These are phyloP conservation scores for Rhexocercosporidium sp. DNA, from an alignment of 2,329 filamentous ascomycete genomes.

Conservation along the genomic window DNA sequence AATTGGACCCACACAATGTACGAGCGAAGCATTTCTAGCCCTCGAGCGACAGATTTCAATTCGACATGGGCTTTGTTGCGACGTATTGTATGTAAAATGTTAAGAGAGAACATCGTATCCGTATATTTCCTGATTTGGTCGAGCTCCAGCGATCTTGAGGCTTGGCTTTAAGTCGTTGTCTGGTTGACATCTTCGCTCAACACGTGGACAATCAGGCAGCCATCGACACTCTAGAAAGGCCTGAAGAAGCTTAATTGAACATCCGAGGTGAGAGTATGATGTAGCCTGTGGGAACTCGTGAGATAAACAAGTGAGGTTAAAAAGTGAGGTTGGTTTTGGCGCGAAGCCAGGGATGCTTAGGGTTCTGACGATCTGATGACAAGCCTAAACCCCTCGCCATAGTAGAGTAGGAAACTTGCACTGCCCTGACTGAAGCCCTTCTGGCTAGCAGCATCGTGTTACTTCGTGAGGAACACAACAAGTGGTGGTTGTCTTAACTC, in stretches of 20 bases:
- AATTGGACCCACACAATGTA: too few relatives aligned
- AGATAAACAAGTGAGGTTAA: background rate
- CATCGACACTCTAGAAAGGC: background rate
- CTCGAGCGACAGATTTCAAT: too few relatives aligned
- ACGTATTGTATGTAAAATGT: too few relatives aligned
- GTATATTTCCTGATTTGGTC: slow-evolving; percentile 1
- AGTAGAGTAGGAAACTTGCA: background rate
- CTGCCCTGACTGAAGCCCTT: background rate
- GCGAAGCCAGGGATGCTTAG: background rate
- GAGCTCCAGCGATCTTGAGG: background rate
- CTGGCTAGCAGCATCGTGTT: background rate
- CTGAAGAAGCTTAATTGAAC: background rate
- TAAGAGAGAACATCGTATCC: background rate
- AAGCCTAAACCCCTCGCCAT: background rate
- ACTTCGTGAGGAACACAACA: too few relatives aligned
- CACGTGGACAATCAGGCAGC: slow-evolving; percentile 1
- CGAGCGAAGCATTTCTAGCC: too few relatives aligned
- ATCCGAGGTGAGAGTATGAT: background rate
- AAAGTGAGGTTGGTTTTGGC: background rate
- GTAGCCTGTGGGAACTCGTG: background rate
- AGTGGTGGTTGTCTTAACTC: too few relatives aligned
- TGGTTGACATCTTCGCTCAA: background rate
- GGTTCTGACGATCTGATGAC: background rate
- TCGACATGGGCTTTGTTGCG: background rate
- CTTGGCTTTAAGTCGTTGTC: background rate